Percentiles rank a stretch among this genome's conserved stretches.
These are phyloP conservation scores for Pseudocercospora cruenta DNA, from an alignment of 2,329 filamentous ascomycete genomes.

Conservation along the genomic window DNA sequence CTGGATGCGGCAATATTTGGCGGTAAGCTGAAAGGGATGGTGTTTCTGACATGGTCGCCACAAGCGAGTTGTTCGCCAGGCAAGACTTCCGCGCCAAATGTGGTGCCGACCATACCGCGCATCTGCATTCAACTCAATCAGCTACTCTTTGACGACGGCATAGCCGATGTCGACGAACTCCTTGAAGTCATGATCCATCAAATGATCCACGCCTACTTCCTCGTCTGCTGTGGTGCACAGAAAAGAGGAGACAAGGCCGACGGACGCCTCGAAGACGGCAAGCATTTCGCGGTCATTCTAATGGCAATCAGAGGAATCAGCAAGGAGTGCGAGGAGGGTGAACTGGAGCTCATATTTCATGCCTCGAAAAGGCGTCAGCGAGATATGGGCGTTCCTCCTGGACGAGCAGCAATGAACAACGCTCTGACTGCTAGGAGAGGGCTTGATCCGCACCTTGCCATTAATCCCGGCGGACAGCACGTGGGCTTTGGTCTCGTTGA, in stretches of 20 bases:
- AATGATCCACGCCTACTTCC: conserved; percentile 52
- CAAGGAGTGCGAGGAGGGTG: conserved; percentile 30
- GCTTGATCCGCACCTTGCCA: conserved; percentile 19
- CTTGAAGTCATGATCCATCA: conserved; percentile 48
- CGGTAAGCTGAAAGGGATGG: conserved; percentile 43
- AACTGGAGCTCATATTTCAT: conserved; percentile 41
- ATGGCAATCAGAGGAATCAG: conserved; percentile 43
- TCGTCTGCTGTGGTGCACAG: conserved; percentile 46
- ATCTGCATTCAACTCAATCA: conserved; percentile 43
- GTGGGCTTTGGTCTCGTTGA: conserved; percentile 25
- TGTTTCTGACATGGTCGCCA: conserved; percentile 40
- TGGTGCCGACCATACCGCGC: conserved; percentile 30
- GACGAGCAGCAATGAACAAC: not conserved
- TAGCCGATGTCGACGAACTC: conserved; percentile 39
- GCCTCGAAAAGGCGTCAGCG: conserved; percentile 27
- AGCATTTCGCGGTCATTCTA: conserved; percentile 47
- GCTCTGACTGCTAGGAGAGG: not conserved
- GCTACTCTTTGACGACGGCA: conserved; percentile 32
- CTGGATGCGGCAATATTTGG: conserved; percentile 44
- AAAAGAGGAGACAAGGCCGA: conserved; percentile 38
- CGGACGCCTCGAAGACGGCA: conserved; percentile 42
- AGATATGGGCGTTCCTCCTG: conserved; percentile 7
- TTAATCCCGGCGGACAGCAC: conserved; percentile 27
- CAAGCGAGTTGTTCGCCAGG: conserved; percentile 38
- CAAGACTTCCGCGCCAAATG: conserved; percentile 41